Evolutionary conservation across 345 rosid genomes (phyloP), one percentile per base, ranked within the genome.

Genomic region (Bruguiera sexangula): DNA sequence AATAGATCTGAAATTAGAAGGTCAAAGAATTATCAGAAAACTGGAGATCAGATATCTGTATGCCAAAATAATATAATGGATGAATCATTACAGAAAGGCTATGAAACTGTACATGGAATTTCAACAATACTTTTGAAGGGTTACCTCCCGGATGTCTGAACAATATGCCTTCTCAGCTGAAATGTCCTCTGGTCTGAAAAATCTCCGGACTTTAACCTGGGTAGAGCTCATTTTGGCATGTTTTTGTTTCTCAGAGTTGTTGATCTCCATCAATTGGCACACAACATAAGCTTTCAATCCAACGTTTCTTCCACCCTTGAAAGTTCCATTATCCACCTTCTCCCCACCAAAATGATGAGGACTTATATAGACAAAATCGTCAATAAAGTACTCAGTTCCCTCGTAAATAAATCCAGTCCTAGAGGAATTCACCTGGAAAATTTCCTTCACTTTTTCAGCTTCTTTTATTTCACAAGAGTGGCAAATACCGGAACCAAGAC

Each of bases 1-100:
- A 94, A 63, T 85, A 94, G 26, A 91, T 73, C 98, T 94, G 86
- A 78, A 80, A 76, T 62, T 59, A 61, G 19, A 62, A 55, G 61
- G 31, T 46, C 29, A 22, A 46, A 22, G 10, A 51, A 37, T 54
- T 13, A 6, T 37, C 20, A 43, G 46, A 22, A 55, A 56, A 56
- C 11, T 10, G 18, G 60, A 21, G 13, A 10, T 8, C 29, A 24
- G 16, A 5, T 21, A 56, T 10, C 24, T 10, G 18, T 56, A 10
- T 9, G 6, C 16, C 60, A 5, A 56, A 19, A 19, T 6, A 63
- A n/a, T 3, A 53, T 39, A 51, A 2, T n/a, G n/a, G 24, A 48
- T 43, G 64, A 39, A 34, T 57, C 22, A 46, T 6, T 11, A 32
- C 1, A 63, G 39, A 57, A 3, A 55, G 48, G 5, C 9, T 15